Evolutionary conservation across 805 yeast genomes (phyloP).

Genomic region (Hanseniaspora thailandica): DNA sequence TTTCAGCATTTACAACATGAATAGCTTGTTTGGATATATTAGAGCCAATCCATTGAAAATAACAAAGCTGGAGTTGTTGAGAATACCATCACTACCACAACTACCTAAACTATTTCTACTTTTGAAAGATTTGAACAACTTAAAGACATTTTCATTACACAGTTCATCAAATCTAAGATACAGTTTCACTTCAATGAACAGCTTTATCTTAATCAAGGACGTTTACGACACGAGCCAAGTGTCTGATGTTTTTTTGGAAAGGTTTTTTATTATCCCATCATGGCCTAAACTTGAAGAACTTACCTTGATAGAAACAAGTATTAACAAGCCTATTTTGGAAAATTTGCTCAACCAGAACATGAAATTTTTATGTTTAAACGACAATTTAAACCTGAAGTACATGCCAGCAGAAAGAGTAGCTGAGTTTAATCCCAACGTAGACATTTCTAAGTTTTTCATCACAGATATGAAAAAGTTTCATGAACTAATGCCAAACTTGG

Average conservation of each 20-base stretch:
- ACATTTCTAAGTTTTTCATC: neutral
- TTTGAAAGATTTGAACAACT: neutral
- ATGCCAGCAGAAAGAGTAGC: neutral
- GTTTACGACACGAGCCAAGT: neutral
- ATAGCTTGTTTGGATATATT: neutral
- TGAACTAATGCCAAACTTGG: neutral
- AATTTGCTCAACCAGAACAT: neutral
- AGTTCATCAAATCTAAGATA: neutral
- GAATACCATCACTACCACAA: neutral
- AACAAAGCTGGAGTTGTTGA: neutral
- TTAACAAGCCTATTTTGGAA: constrained; percentile 2
- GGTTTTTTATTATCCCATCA: constrained; percentile 1
- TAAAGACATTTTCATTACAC: constrained; percentile 10
- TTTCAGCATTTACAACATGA: constrained; percentile 1
- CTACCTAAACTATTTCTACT: neutral
- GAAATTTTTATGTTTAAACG: neutral
- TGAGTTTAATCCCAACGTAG: neutral
- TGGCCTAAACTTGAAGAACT: constrained; percentile 7
- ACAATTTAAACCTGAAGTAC: constrained; percentile 8
- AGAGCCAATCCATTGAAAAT: neutral
- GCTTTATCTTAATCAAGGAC: neutral
- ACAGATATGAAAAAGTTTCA: neutral
- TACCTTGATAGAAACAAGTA: constrained; percentile 6
- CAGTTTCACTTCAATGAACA: constrained; percentile 1
- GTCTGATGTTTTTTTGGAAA: neutral